Conservation (phyloP, 805 yeast species). For the Ogataea haglerorum region DNA sequence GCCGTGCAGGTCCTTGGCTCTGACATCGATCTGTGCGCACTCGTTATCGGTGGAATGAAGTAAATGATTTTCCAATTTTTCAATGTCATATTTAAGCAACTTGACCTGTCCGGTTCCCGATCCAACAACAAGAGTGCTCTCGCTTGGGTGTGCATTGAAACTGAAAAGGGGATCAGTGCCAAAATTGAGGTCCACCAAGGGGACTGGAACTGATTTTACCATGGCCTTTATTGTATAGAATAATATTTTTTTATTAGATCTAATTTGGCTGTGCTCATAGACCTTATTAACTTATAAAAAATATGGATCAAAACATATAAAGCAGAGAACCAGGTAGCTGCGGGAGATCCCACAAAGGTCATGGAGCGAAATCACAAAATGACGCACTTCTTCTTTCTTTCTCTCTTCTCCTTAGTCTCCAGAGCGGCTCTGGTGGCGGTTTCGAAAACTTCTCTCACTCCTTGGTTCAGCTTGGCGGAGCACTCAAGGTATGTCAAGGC, state of each 20-base stretch:
- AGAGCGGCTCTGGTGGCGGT: constrained; percentile 90
- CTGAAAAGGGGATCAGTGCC: constrained; percentile 67
- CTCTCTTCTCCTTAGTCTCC: constrained; percentile 55
- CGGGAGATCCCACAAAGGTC: background rate
- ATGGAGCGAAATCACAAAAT: constrained; percentile 44
- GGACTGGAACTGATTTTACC: constrained; percentile 32
- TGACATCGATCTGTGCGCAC: constrained; percentile 29
- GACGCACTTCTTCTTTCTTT: constrained; percentile 65
- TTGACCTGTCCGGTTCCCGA: constrained; percentile 78
- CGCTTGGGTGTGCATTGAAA: constrained; percentile 72
- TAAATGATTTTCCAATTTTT: constrained; percentile 37
- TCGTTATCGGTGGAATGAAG: constrained; percentile 21
- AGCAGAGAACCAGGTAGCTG: constrained; percentile 6
- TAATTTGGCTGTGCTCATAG: constrained; percentile 10
- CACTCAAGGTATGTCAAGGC: constrained; percentile 86
- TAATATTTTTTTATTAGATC: background rate
- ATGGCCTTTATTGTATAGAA: background rate
- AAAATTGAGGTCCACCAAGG: constrained; percentile 45
- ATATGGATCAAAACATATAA: constrained; percentile 14
- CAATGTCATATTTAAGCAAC: constrained; percentile 56
- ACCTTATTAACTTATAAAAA: constrained; percentile 12
- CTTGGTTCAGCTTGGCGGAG: constrained; percentile 87
- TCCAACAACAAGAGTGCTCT: constrained; percentile 64
- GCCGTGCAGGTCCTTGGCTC: constrained; percentile 24
- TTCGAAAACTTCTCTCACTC: constrained; percentile 90